Evolutionary conservation across 306 rosid species (phyloP).

Genomic region (Quercus robur): DNA sequence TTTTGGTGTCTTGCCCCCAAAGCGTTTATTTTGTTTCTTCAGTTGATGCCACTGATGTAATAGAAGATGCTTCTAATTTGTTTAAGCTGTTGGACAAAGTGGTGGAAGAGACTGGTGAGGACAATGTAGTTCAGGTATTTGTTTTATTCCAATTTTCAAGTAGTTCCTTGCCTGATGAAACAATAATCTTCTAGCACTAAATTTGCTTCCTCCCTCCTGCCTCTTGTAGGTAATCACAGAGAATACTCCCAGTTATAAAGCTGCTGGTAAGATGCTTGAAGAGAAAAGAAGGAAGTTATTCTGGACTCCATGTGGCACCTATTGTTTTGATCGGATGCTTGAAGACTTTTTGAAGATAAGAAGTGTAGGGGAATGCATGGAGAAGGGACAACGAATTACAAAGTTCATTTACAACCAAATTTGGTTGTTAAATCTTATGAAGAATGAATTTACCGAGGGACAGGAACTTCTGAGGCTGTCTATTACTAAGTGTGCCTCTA

Average conservation of each 20-base stretch:
- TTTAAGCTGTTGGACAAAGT: slow-evolving; percentile 78
- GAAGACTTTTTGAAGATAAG: slow-evolving; percentile 76
- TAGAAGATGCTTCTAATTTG: slow-evolving; percentile 70
- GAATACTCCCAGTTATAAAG: slow-evolving; percentile 67
- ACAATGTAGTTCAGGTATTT: slow-evolving; percentile 90
- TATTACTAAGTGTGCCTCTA: slow-evolving; percentile 60
- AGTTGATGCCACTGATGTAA: slow-evolving; percentile 63
- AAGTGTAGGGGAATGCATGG: slow-evolving; percentile 85
- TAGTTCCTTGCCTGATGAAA: slow-evolving; percentile 20
- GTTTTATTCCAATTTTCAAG: slow-evolving; percentile 28
- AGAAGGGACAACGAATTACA: slow-evolving; percentile 73
- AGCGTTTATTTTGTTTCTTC: slow-evolving; percentile 85
- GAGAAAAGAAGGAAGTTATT: slow-evolving; percentile 82
- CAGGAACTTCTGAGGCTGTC: slow-evolving; percentile 74
- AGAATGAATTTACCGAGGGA: slow-evolving; percentile 72
- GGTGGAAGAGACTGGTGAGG: slow-evolving; percentile 91
- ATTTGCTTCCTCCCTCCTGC: slow-evolving; percentile 8
- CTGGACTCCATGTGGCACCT: slow-evolving; percentile 91
- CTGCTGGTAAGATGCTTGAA: slow-evolving; percentile 91
- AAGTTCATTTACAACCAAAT: slow-evolving; percentile 73
- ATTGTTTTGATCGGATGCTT: slow-evolving; percentile 74
- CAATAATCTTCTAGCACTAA: slow-evolving; percentile 16
- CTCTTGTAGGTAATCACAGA: slow-evolving; percentile 70
- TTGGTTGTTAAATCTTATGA: slow-evolving; percentile 87
- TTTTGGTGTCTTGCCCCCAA: slow-evolving; percentile 79